These are phyloP conservation scores for Fusarium hainanense DNA, from an alignment of 2,329 filamentous ascomycete species.

Conservation along the genomic window DNA sequence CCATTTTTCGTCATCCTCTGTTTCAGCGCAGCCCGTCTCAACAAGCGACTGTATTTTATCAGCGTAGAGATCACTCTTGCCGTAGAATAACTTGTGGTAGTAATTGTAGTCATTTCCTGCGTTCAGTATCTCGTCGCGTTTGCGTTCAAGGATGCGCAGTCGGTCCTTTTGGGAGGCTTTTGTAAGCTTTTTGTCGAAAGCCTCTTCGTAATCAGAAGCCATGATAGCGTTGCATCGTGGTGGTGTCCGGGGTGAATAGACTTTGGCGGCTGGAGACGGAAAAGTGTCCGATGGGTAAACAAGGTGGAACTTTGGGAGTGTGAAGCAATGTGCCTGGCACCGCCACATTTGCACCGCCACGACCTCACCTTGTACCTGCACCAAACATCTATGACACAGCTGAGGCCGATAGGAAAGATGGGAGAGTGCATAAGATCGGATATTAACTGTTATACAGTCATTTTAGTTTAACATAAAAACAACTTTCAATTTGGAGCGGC, in stretches of 20 bases:
- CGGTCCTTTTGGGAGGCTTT: neutral
- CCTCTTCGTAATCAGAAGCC: neutral
- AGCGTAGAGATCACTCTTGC: neutral
- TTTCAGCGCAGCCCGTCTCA: neutral
- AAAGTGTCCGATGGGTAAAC: neutral
- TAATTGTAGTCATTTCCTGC: neutral
- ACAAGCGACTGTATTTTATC: neutral
- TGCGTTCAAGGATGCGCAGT: neutral
- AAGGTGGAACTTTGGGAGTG: neutral
- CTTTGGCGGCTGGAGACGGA: neutral
- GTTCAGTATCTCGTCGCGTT: neutral
- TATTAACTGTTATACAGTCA: too few species aligned
- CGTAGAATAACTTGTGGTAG: neutral
- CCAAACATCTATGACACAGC: too few species aligned
- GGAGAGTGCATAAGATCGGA: too few species aligned
- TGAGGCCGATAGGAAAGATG: too few species aligned
- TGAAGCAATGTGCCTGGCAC: neutral
- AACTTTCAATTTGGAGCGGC: too few species aligned
- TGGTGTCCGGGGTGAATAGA: neutral
- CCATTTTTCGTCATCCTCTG: neutral
- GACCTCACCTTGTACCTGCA: neutral
- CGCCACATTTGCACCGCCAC: neutral
- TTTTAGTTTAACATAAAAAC: too few species aligned
- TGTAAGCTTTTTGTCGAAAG: neutral
- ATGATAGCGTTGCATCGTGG: neutral